Evolutionary conservation across 441 rosid genomes (phyloP).

Genomic region (Codiaeum variegatum): DNA sequence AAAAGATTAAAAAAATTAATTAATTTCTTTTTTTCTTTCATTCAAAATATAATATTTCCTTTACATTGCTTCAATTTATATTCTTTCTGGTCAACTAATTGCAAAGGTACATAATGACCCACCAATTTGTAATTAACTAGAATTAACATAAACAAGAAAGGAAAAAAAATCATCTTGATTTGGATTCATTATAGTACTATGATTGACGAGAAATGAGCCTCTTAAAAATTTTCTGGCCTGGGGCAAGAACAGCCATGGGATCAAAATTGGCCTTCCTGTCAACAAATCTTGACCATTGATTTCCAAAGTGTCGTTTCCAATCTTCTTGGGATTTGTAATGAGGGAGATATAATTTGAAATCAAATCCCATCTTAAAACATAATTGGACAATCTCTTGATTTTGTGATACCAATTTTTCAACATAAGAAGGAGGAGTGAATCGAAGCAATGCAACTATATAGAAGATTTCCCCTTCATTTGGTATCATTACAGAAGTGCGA

Average conservation of each 20-base stretch:
- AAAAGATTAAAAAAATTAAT: background rate
- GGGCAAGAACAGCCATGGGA: constrained; percentile 79
- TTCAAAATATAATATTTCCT: constrained; percentile 16
- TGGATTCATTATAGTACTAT: background rate
- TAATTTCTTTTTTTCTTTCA: background rate
- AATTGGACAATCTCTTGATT: constrained; percentile 58
- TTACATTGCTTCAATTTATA: constrained; percentile 26
- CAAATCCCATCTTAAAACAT: constrained; percentile 46
- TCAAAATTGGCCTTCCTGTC: constrained; percentile 63
- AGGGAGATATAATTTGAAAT: constrained; percentile 83
- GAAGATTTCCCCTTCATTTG: constrained; percentile 65
- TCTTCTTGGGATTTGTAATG: constrained; percentile 66
- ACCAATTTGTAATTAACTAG: constrained; percentile 13
- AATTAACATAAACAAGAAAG: background rate
- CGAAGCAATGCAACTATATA: constrained; percentile 87
- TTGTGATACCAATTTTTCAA: constrained; percentile 52
- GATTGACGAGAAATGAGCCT: constrained; percentile 30
- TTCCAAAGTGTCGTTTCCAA: constrained; percentile 80
- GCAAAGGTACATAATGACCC: constrained; percentile 22
- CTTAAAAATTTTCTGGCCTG: constrained; percentile 79
- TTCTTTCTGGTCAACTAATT: constrained; percentile 19
- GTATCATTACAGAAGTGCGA: constrained; percentile 59
- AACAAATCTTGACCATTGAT: constrained; percentile 59
- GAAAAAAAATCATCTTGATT: constrained; percentile 20
- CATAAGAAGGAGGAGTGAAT: constrained; percentile 39